Evolutionary conservation across 1,284 basidiomycete species (phyloP), one percentile per base, ranked within the genome.

Genomic region (Sanghuangporus weigelae): DNA sequence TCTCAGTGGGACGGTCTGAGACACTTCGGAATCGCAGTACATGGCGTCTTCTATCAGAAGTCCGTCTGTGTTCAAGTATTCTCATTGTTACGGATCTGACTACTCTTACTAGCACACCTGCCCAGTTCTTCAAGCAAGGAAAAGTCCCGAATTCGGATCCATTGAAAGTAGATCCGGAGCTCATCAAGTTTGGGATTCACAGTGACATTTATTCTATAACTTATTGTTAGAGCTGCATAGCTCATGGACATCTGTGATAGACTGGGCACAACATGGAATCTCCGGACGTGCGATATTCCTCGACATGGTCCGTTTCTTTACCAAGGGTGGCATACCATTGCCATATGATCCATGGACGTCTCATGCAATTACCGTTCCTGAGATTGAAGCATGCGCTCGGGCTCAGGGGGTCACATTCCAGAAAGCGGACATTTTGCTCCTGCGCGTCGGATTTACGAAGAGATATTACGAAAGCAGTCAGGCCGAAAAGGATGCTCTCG

Each of bases 191-290:
- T 49, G 87, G 86, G 7, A 85, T 89, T 23, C 87, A 89, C 67
- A 87, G 87, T 87, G 44, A 69, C 31, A 84, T 76, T 4, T 35
- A 40, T 26, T 49, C 4, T 19, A 57, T 50, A 16, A 35, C 49
- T 44, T 58, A 11, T 1, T 60, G 31, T 48, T 50, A 5, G 19
- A 36, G 21, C 36, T n/a, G 1, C 21, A 8, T 16, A n/a, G 36
- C 19, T 42, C 14, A 16, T 19, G 19, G 38, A 63, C 62, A 66
- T 14, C 7, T 14, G 2, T 6, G 56, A 63, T 62, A 89, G 87
- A 89, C 70, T 89, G 86, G 84, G 86, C 89, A 0, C 78, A 83
- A 36, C 89, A 90, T 67, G 89, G 89, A 0, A 90, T 90, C 60
- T 86, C 84, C 60, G 87, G 88, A 0, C 81, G 89, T 3, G 89